phyloP scores from a whole-genome alignment of 257 asterid species.

The Solanum lycopersicoides region DNA sequence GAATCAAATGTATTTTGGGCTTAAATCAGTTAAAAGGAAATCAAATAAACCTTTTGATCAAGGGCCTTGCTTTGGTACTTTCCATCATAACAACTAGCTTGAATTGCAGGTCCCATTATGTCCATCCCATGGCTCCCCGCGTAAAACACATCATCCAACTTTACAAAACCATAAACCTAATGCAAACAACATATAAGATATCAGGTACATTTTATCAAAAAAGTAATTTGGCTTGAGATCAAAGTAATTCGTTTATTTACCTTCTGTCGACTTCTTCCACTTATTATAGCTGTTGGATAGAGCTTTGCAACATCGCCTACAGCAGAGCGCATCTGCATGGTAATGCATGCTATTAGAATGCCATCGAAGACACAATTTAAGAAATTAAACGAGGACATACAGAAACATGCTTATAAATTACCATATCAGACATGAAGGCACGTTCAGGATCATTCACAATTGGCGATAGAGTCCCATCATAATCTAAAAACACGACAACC shows the following conservation, averaged over 20 bases:
- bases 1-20: neutral
- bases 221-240: neutral
- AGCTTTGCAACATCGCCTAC: constrained; percentile 49
- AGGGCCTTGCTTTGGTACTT: constrained; percentile 34
- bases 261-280: constrained; percentile 80
- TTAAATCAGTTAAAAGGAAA: neutral
- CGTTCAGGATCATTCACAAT: constrained; percentile 66
- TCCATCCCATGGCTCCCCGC: constrained; percentile 99
- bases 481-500: constrained; percentile 66
- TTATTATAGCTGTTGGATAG: constrained; percentile 77
- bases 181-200: neutral
- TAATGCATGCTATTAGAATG: neutral
- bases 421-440: constrained; percentile 82
- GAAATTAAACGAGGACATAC: neutral
- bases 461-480: constrained; percentile 81
- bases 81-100: constrained; percentile 27
- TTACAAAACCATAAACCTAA: constrained; percentile 72
- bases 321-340: constrained; percentile 66
- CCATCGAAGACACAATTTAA: neutral
- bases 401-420: constrained; percentile 1
- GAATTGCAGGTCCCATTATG: constrained; percentile 58
- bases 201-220: neutral
- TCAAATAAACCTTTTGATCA: constrained; percentile 22
- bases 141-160: constrained; percentile 63
- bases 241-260: constrained; percentile 10